A percentile compares a stretch with the other conserved stretches of the same genome.
Evolutionary conservation across 169 alveolate genomes (phyloP).

Genomic region (Eimeria sp.): DNA sequence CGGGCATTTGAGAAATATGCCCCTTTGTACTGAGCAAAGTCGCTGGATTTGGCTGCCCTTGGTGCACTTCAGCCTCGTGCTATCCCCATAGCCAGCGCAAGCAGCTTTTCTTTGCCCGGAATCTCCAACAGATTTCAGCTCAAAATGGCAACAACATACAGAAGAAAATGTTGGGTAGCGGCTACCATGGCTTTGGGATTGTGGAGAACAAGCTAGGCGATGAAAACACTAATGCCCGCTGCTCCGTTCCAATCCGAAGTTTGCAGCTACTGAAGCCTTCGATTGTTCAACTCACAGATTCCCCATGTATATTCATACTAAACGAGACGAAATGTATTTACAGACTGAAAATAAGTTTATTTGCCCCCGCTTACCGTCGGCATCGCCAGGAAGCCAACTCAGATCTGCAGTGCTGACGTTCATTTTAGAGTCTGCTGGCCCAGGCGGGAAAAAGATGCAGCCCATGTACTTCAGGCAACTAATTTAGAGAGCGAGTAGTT

Average conservation of each 20-base stretch:
- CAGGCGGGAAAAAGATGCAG: constrained; percentile 3
- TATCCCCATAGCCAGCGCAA: too few relatives aligned
- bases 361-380: constrained; percentile 56
- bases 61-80: neutral
- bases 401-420: constrained; percentile 74
- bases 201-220: neutral
- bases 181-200: neutral
- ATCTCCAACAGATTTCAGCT: neutral
- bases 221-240: neutral
- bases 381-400: constrained; percentile 81
- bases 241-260: neutral
- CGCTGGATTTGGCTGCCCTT: neutral
- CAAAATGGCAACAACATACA: neutral
- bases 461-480: neutral
- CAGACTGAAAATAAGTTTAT: neutral
- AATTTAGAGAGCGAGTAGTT: neutral
- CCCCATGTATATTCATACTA: neutral
- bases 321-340: neutral
- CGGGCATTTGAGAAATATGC: neutral
- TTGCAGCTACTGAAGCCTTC: neutral
- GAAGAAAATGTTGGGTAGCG: neutral
- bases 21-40: neutral
- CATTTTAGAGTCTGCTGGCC: neutral
- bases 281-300: neutral
- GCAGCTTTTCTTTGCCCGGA: neutral